Evolutionary conservation across 495 filamentous ascomycete species (phyloP).

Genomic region (Amniculicola lignicola): DNA sequence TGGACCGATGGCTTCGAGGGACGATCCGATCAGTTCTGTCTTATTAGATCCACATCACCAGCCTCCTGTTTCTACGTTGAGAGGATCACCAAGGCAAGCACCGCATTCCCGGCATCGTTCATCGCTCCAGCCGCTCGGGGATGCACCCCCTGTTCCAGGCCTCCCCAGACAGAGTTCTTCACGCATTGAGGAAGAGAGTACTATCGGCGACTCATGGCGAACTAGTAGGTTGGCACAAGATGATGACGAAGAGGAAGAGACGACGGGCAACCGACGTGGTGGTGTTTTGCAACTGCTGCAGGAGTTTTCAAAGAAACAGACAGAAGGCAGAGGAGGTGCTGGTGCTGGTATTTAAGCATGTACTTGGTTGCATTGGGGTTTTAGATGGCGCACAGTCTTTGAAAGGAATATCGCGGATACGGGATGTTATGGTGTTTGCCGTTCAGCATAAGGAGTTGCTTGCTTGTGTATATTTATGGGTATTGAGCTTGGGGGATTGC

Average conservation of each 20-base stretch:
- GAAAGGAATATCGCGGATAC: too few species aligned
- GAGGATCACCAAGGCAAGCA: conserved; percentile 45
- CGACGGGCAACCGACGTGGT: conserved; percentile 37
- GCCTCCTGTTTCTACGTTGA: conserved; percentile 55
- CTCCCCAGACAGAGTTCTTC: conserved; percentile 34
- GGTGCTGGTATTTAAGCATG: conserved; percentile 19
- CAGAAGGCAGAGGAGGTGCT: conserved; percentile 55
- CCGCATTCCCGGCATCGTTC: conserved; percentile 47
- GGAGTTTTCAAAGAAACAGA: conserved; percentile 84
- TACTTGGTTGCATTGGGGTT: neutral
- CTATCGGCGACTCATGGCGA: conserved; percentile 63
- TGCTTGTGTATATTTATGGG: too few species aligned
- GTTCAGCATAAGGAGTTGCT: too few species aligned
- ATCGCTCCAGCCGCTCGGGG: conserved; percentile 40
- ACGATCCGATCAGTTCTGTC: conserved; percentile 64
- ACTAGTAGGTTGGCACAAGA: conserved; percentile 51
- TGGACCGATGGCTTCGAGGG: conserved; percentile 40
- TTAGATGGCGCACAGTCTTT: too few species aligned
- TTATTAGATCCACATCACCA: conserved; percentile 86
- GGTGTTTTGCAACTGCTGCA: conserved; percentile 81
- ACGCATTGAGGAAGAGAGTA: conserved; percentile 52
- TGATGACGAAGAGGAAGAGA: conserved; percentile 49
- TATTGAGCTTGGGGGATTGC: too few species aligned
- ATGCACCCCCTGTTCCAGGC: conserved; percentile 43
- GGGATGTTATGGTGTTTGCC: too few species aligned